A percentile compares a stretch with the other conserved stretches of the same genome.
These are phyloP conservation scores for Aureoboletus auriporus DNA, from an alignment of 768 basidiomycete genomes.

Conservation along the genomic window DNA sequence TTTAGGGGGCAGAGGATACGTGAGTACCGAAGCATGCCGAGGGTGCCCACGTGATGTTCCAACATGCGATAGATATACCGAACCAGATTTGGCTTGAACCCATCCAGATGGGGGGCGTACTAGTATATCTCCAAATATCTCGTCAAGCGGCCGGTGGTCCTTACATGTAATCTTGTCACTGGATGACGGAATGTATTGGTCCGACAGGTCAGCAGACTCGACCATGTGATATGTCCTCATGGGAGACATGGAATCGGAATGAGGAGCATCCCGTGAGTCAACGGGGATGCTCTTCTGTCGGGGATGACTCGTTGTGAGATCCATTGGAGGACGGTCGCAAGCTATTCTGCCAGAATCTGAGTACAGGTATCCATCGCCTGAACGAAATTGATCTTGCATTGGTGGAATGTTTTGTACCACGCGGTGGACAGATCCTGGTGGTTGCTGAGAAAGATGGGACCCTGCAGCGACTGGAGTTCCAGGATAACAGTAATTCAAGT, in stretches of 20 bases:
- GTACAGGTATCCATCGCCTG: neutral
- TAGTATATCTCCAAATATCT: conserved; percentile 17
- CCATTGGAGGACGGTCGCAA: neutral
- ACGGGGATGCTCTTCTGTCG: neutral
- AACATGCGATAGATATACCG: neutral
- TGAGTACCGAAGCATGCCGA: conserved; percentile 3
- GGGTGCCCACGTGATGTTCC: conserved; percentile 1
- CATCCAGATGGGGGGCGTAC: neutral
- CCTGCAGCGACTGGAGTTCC: neutral
- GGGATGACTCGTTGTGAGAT: neutral
- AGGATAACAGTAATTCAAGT: conserved; percentile 16
- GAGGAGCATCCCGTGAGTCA: neutral
- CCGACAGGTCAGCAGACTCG: conserved; percentile 5
- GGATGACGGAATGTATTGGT: conserved; percentile 26
- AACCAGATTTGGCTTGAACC: conserved; percentile 1
- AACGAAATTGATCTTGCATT: neutral
- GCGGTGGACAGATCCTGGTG: neutral
- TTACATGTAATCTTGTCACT: conserved; percentile 26
- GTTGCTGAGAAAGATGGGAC: conserved; percentile 2
- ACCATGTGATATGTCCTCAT: neutral
- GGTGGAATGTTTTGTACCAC: neutral
- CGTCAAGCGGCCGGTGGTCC: conserved; percentile 25
- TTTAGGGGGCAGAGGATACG: conserved; percentile 18
- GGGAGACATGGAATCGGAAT: neutral
- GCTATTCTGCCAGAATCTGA: neutral